Percentiles rank a stretch among this genome's conserved stretches.
Conservation (phyloP, 2,329 filamentous ascomycete genomes). For the Plenodomus biglobosus region DNA sequence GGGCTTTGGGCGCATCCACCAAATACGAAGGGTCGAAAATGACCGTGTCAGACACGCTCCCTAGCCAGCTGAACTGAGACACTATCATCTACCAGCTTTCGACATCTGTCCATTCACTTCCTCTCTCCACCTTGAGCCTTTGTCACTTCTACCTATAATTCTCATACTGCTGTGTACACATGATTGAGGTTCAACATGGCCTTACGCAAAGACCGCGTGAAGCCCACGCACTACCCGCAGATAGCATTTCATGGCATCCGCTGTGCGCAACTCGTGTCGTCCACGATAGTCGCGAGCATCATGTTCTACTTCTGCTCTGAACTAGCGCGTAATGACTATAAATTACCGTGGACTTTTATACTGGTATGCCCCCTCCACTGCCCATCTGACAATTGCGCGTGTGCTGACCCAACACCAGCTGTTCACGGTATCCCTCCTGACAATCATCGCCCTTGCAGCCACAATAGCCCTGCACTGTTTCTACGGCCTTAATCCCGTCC, state of each 20-base stretch:
- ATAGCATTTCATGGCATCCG: conserved; percentile 49
- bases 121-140: no score
- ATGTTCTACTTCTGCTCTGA: conserved; percentile 60
- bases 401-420: conserved; percentile 46
- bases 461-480: conserved; percentile 56
- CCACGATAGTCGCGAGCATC: conserved; percentile 55
- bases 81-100: no score
- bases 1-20: no score
- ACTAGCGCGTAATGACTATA: conserved; percentile 54
- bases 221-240: conserved; percentile 48
- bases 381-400: neutral
- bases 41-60: neutral
- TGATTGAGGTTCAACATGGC: conserved; percentile 11
- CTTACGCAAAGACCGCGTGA: conserved; percentile 25
- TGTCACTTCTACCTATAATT: no score
- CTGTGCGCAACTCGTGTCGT: conserved; percentile 46
- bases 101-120: no score
- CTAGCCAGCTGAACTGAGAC: neutral
- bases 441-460: conserved; percentile 50
- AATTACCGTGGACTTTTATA: conserved; percentile 62
- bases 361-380: conserved; percentile 47
- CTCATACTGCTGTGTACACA: no score
- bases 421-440: conserved; percentile 54
- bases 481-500: conserved; percentile 54
- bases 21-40: no score